Conservation (phyloP, 345 rosid genomes). For the Populus pruinosa region DNA sequence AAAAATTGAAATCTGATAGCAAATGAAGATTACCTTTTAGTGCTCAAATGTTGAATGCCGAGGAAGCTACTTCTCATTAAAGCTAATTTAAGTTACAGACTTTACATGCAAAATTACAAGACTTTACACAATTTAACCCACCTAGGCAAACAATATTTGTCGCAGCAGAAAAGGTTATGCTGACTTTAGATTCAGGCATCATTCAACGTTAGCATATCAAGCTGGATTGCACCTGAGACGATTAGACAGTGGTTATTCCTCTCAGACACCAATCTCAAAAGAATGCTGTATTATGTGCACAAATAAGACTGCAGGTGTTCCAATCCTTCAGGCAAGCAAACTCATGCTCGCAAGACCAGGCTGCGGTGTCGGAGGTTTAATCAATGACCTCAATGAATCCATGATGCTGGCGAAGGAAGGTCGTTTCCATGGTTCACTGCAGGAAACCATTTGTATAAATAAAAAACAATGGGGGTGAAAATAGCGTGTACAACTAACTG, state of each 20-base stretch:
- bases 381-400: constrained; percentile 77
- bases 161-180: not conserved
- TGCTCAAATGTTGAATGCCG: not conserved
- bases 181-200: not conserved
- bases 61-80: constrained; percentile 35
- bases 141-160: constrained; percentile 13
- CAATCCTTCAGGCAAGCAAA: constrained; percentile 32
- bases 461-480: not conserved
- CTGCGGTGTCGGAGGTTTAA: constrained; percentile 57
- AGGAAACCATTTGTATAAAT: constrained; percentile 14
- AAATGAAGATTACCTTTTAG: not conserved
- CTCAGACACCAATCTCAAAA: constrained; percentile 41
- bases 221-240: constrained; percentile 38
- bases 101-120: constrained; percentile 47
- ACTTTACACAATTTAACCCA: constrained; percentile 34
- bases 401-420: constrained; percentile 83
- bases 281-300: constrained; percentile 69
- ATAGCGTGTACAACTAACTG: not conserved
- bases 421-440: constrained; percentile 94
- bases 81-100: constrained; percentile 33
- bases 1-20: not conserved
- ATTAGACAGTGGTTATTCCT: constrained; percentile 34
- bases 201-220: not conserved
- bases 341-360: constrained; percentile 53
- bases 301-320: constrained; percentile 19